Percentiles rank a stretch among this genome's conserved stretches.
These are phyloP conservation scores for Brassica incana DNA, from an alignment of 345 rosid species.

Conservation along the genomic window DNA sequence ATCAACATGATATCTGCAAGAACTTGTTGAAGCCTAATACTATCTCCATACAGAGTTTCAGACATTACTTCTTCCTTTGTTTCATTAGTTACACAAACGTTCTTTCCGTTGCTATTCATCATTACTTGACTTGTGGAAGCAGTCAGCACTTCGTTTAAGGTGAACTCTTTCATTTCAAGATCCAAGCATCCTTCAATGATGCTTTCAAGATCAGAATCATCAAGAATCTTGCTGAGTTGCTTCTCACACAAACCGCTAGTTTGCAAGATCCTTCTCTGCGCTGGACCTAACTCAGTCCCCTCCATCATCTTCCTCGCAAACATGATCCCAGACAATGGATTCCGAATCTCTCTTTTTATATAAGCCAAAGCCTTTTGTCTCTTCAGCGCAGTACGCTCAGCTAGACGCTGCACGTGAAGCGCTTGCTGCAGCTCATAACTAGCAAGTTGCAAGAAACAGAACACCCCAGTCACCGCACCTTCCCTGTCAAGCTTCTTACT, in stretches of 20 bases:
- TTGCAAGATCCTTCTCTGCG: constrained; percentile 64
- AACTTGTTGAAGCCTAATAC: constrained; percentile 82
- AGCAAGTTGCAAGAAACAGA: constrained; percentile 95
- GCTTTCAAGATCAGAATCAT: constrained; percentile 81
- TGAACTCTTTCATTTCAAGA: constrained; percentile 78
- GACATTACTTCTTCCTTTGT: constrained; percentile 52
- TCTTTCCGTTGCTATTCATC: constrained; percentile 64
- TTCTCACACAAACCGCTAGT: constrained; percentile 81
- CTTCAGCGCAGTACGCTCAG: constrained; percentile 78
- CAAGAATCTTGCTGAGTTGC: constrained; percentile 79
- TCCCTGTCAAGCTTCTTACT: constrained; percentile 78
- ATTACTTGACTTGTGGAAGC: constrained; percentile 74
- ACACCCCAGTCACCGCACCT: constrained; percentile 71
- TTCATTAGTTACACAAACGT: constrained; percentile 54
- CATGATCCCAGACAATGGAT: constrained; percentile 77
- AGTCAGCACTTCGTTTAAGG: constrained; percentile 52
- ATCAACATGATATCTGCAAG: constrained; percentile 66
- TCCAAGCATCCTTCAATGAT: constrained; percentile 82
- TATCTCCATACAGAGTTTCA: constrained; percentile 72
- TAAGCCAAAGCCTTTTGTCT: constrained; percentile 75
- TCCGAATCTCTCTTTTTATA: constrained; percentile 73
- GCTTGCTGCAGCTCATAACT: constrained; percentile 93
- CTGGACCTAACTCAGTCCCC: constrained; percentile 53
- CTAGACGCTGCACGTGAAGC: constrained; percentile 75
- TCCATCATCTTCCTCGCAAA: constrained; percentile 80